phyloP scores from a whole-genome alignment of 2,329 filamentous ascomycete species.

The Phialophora verrucosa region DNA sequence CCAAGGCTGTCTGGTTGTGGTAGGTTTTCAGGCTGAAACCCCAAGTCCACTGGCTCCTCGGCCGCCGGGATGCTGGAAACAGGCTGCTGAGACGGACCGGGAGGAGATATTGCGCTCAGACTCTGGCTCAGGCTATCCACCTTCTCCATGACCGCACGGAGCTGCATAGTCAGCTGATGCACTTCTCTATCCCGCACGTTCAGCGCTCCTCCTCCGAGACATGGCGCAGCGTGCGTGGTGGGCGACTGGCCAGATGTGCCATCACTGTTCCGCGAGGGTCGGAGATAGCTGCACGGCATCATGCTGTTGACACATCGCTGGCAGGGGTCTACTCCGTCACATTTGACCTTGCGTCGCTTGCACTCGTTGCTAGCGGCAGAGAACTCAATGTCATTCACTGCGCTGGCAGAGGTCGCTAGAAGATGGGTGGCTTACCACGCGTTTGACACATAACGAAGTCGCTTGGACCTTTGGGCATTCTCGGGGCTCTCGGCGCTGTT shows the following conservation, averaged over 20 bases:
- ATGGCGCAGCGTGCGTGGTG: background rate
- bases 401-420: background rate
- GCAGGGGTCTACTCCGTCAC: constrained; percentile 72
- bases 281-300: constrained; percentile 14
- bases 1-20: background rate
- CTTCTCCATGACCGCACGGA: background rate
- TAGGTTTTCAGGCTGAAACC: background rate
- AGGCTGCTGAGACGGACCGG: background rate
- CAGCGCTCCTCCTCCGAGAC: background rate
- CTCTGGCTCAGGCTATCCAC: background rate
- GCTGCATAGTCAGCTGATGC: background rate
- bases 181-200: background rate
- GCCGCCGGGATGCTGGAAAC: too few species aligned
- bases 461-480: background rate
- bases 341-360: constrained; percentile 77
- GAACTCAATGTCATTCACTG: background rate
- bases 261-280: constrained; percentile 4
- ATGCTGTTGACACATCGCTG: constrained; percentile 60
- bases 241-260: background rate
- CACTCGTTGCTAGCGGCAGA: constrained; percentile 66
- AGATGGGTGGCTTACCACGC: constrained; percentile 16
- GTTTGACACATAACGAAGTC: constrained; percentile 20
- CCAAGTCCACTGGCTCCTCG: background rate
- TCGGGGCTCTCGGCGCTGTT: background rate
- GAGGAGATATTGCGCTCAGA: constrained; percentile 3